These are phyloP conservation scores for Talaromyces thailandensis DNA, from an alignment of 495 filamentous ascomycete genomes.

Conservation along the genomic window DNA sequence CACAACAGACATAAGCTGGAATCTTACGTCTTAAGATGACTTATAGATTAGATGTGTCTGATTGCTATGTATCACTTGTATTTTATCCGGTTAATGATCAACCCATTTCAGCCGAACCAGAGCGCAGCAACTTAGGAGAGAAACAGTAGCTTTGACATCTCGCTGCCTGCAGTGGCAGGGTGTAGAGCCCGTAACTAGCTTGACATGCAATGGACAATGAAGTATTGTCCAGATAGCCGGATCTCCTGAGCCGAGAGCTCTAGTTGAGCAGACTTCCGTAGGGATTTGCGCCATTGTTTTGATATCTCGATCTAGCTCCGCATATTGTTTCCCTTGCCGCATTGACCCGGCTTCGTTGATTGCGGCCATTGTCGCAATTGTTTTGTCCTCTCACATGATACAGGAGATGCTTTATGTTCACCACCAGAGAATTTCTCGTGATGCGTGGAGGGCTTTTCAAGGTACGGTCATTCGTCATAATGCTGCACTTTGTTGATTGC, in stretches of 20 bases:
- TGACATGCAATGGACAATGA: neutral
- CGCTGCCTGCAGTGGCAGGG: neutral
- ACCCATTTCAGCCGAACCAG: neutral
- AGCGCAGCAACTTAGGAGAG: neutral
- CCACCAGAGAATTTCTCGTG: neutral
- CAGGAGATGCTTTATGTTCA: neutral
- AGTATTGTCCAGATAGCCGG: neutral
- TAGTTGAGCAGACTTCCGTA: neutral
- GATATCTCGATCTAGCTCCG: neutral
- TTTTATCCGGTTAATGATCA: neutral
- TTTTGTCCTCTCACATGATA: neutral
- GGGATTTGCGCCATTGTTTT: neutral
- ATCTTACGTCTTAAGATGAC: no score
- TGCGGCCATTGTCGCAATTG: neutral
- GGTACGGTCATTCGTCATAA: neutral
- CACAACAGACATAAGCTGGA: no score
- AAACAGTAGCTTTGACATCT: neutral
- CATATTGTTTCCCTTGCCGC: neutral
- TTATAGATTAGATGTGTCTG: no score
- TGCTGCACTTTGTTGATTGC: neutral
- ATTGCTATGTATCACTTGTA: constrained; percentile 4
- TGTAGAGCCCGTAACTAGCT: neutral
- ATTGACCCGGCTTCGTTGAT: neutral
- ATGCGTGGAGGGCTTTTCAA: neutral
- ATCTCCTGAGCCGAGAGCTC: neutral